Percentiles rank a stretch among this genome's conserved stretches.
phyloP scores from a whole-genome alignment of 2,329 filamentous ascomycete species.

The Bipolaris gigantea region DNA sequence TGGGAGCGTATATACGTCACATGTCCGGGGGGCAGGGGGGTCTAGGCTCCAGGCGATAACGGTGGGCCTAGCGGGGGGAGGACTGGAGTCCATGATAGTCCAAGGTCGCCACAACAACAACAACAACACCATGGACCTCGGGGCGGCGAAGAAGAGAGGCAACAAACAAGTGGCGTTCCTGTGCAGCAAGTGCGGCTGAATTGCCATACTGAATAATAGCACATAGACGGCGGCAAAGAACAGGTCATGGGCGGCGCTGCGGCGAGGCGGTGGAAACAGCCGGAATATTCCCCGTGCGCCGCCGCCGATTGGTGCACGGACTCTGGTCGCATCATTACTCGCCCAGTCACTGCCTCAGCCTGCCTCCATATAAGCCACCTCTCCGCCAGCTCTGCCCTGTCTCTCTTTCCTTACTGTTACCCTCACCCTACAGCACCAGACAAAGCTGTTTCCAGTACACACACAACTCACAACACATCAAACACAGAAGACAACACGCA shows the following conservation, averaged over 20 bases:
- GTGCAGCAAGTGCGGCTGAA: conserved; percentile 3
- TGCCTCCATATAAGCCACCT: conserved; percentile 37
- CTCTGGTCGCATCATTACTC: conserved; percentile 38
- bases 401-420: conserved; percentile 21
- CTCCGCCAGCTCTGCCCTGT: conserved; percentile 19
- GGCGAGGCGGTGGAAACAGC: conserved; percentile 18
- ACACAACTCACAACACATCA: conserved; percentile 15
- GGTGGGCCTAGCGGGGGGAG: conserved; percentile 31
- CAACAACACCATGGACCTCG: neutral
- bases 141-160: neutral
- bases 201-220: conserved; percentile 18
- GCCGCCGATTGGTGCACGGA: conserved; percentile 38
- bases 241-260: conserved; percentile 7
- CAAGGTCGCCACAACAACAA: conserved; percentile 4
- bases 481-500: conserved; percentile 3
- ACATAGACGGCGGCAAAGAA: conserved; percentile 16
- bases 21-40: conserved; percentile 1
- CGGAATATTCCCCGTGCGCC: conserved; percentile 40
- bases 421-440: conserved; percentile 10
- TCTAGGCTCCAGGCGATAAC: conserved; percentile 30
- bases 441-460: conserved; percentile 8
- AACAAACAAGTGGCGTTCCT: neutral
- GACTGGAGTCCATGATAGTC: conserved; percentile 7
- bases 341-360: conserved; percentile 39
- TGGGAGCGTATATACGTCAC: conserved; percentile 8